Evolutionary conservation across 495 filamentous ascomycete genomes (phyloP), one percentile per base, ranked within the genome.

Genomic region (Clavariopsis aquatica): DNA sequence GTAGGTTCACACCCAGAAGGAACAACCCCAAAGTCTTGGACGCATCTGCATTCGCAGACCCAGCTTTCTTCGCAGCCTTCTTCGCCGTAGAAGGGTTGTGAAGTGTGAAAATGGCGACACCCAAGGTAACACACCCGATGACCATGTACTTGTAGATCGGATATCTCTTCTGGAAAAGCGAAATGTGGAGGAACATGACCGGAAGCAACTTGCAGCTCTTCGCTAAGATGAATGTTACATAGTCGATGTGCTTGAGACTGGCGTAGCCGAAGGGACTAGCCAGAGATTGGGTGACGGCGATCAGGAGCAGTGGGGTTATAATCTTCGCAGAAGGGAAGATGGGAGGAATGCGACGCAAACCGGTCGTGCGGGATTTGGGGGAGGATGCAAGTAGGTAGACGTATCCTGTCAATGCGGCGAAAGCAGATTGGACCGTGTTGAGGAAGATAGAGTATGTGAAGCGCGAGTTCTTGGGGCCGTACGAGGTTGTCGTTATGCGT

Each of bases 121-220:
- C 94, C 15, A 86, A 82, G 1, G 95, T 97, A 17, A 98, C 95
- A 59, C 92, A 81, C 1, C 88, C 82, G 2, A 98, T 93, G 55
- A 98, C 94, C 19, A 88, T 80, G 78, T 98, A 98, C 79, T 98
- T 98, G 80, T 97, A 98, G 31, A 97, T 78, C 10, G 95, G 94
- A 75, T 96, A 98, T 36, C 85, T 80, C 71, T 89, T 90, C 41
- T 89, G 88, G 82, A 97, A 98, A 27, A 98, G 76, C 19, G 92
- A 93, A 71, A 98, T 81, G 77, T 98, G 93, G 49, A 98, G 84
- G 71, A 93, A 87, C 94, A 98, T 98, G 68, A 98, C 93, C 2
- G 94, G 94, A 10, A 98, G 87, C 19, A 98, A 83, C 77, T 98
- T 98, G 88, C 94, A 98, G 53, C 86, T 89, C 75, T 98, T 98